Base-by-base conservation (phyloP, 2,329 filamentous ascomycete species). In the Phialophora verrucosa region DNA sequence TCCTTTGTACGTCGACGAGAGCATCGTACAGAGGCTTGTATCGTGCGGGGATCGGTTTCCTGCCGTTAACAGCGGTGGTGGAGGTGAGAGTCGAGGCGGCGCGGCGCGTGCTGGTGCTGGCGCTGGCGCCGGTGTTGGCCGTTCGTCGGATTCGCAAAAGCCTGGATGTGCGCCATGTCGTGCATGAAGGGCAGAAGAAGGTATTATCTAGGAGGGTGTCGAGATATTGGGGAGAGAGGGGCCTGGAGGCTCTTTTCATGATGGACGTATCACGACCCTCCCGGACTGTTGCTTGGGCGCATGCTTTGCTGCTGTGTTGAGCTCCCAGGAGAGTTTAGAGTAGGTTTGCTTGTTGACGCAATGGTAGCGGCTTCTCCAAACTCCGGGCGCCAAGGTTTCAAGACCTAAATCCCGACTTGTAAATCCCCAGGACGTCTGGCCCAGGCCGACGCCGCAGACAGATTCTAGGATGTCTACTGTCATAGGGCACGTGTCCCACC, bases 1-100 rank as follows among this genome's bases (percentile, higher is more conserved):
- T 78, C 61, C 81, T 80, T 66, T 83, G 80, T 8, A 89, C 75
- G n/a, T 78, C 77, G 14, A 80, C 79, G 49, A 89, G 73, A 32
- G 83, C 80, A 67, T 83, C 78, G 71, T 89, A 82, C 1, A 89
- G 78, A 59, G 83, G 81, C 70, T 81, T 78, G 69, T 84, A 82
- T 25, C 76, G 76, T n/a, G 80, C 72, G 0, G 86, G 85, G 2
- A 88, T 82, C 29, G 82, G 82, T 35, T 81, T 81, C 7, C 81
- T 81, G 14, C 82, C 81, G 73, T 85, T 85, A 69, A 87, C 82
- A 10, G 83, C 81, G 6, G 85, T 83, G 4, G 79, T 76, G 53
- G 84, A 83, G n/a, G 82, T 80, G 62, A 84, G 77, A 3, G 79
- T 77, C 44, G 79, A 77, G 63, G 74, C 59, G 38, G 35, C 5